A percentile compares a stretch with the other conserved stretches of the same genome.
Conservation (phyloP, 2,329 filamentous ascomycete species). For the Pseudogymnoascus sp. region DNA sequence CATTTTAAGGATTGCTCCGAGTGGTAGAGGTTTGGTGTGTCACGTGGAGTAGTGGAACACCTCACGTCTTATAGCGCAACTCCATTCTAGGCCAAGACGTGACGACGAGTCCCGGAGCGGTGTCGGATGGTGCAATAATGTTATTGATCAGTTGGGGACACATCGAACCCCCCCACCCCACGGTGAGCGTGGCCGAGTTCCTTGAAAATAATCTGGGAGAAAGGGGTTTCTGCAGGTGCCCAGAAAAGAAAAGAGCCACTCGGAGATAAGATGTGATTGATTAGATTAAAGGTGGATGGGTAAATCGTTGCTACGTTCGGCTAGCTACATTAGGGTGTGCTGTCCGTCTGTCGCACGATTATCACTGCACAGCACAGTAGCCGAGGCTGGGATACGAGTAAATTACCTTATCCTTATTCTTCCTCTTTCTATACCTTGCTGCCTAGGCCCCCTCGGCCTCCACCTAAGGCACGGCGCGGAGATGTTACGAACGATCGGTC, state of each 20-base stretch:
- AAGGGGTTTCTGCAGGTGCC: background rate
- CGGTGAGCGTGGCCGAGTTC: background rate
- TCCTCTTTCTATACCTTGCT: background rate
- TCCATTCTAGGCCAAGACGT: background rate
- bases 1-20: background rate
- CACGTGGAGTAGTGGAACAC: background rate
- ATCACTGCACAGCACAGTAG: background rate
- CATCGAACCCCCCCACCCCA: background rate
- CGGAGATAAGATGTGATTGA: slow-evolving; percentile 5
- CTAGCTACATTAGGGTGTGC: background rate
- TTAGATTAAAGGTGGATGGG: background rate
- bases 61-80: background rate
- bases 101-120: background rate
- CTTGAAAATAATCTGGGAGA: background rate
- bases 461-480: background rate
- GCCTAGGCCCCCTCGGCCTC: background rate
- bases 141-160: background rate
- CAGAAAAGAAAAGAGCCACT: background rate
- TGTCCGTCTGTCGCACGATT: background rate
- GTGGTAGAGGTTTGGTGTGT: background rate
- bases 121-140: background rate
- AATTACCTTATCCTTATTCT: background rate
- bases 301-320: slow-evolving; percentile 6
- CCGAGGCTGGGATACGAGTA: background rate
- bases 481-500: background rate